Percentiles rank a stretch among this genome's conserved stretches.
These are phyloP conservation scores for Ascochyta rabiei DNA, from an alignment of 2,329 filamentous ascomycete genomes.

Conservation along the genomic window DNA sequence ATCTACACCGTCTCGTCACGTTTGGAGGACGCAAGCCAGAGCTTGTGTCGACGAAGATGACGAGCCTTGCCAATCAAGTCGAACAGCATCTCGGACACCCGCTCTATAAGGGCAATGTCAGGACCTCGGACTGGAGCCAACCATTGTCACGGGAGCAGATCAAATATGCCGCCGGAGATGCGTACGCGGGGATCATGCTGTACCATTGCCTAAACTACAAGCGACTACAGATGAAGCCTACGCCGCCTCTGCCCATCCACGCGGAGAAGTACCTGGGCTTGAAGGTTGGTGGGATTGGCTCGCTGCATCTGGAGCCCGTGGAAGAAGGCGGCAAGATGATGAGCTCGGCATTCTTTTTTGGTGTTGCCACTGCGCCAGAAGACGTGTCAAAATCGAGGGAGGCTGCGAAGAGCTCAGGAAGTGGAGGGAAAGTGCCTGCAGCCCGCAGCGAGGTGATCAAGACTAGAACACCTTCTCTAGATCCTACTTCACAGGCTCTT, in stretches of 20 bases:
- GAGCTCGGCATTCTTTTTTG: constrained; percentile 33
- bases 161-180: constrained; percentile 79
- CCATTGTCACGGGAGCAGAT: constrained; percentile 69
- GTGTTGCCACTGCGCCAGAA: constrained; percentile 12
- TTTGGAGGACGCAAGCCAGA: constrained; percentile 60
- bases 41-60: constrained; percentile 52
- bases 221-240: constrained; percentile 54
- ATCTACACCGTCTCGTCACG: constrained; percentile 79
- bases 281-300: constrained; percentile 19
- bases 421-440: not conserved
- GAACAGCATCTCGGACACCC: constrained; percentile 74
- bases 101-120: constrained; percentile 78
- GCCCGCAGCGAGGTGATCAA: not conserved
- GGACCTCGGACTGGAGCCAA: constrained; percentile 76
- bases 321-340: constrained; percentile 26
- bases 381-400: not conserved
- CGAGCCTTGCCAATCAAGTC: constrained; percentile 72
- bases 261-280: constrained; percentile 35
- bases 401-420: not conserved
- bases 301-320: constrained; percentile 28
- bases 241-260: constrained; percentile 31
- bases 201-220: constrained; percentile 74
- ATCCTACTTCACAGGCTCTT: constrained; percentile 23
- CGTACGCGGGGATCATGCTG: constrained; percentile 80
- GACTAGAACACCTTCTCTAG: constrained; percentile 2